Percentiles rank a stretch among this genome's conserved stretches.
These are phyloP conservation scores for Chlamydomonas reinhardtii DNA, from an alignment of 163 green algal genomes.

Conservation along the genomic window DNA sequence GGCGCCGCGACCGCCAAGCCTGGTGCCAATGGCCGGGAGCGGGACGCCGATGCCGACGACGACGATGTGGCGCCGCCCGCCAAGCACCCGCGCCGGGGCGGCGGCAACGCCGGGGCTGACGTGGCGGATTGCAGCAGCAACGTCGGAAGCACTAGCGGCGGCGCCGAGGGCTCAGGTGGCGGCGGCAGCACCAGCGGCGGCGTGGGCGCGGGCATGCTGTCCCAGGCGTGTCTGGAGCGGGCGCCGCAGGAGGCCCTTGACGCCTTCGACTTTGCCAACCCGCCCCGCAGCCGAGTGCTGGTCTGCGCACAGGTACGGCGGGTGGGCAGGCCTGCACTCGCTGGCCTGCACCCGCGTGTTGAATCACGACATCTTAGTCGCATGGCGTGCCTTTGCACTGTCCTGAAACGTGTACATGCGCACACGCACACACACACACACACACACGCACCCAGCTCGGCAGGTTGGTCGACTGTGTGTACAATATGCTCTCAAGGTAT, in stretches of 20 bases:
- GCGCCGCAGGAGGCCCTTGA: neutral
- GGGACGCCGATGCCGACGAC: neutral
- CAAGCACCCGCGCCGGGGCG: conserved; percentile 19
- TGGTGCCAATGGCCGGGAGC: neutral
- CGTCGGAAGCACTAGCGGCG: neutral
- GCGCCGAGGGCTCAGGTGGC: neutral
- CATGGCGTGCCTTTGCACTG: too few species aligned
- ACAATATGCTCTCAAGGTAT: too few species aligned
- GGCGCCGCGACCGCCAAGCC: neutral
- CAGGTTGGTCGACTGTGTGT: too few species aligned
- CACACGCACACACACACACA: too few species aligned
- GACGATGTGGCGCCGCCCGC: neutral
- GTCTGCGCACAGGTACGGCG: conserved; percentile 71
- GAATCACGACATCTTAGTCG: too few species aligned
- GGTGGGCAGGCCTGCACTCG: too few species aligned
- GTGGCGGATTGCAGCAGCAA: too few species aligned
- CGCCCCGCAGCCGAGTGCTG: conserved; percentile 72
- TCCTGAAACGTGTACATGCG: too few species aligned
- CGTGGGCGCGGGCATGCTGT: too few species aligned
- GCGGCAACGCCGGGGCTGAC: too few species aligned
- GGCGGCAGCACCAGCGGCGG: neutral
- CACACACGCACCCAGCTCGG: too few species aligned
- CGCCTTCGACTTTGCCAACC: conserved; percentile 35
- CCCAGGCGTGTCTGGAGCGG: neutral
- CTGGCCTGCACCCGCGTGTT: too few species aligned